These are phyloP conservation scores for Schwanniomyces polymorphus DNA, from an alignment of 805 yeast species.

Conservation along the genomic window DNA sequence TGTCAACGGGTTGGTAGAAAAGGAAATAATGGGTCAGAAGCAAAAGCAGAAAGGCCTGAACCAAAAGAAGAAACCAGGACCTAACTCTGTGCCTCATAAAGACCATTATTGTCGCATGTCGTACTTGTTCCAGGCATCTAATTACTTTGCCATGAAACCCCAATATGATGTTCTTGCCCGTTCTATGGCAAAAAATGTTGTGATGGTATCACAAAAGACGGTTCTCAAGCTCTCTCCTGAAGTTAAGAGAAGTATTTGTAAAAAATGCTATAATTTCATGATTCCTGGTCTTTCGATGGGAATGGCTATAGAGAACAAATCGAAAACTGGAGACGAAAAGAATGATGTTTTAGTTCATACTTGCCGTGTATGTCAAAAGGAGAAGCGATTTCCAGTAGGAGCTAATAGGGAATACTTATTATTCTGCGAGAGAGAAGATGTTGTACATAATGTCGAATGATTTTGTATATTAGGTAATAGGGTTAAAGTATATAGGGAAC, in stretches of 20 bases:
- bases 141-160: conserved; percentile 29
- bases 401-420: conserved; percentile 46
- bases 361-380: conserved; percentile 54
- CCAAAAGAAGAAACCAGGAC: conserved; percentile 18
- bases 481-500: conserved; percentile 1
- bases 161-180: conserved; percentile 50
- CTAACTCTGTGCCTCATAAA: conserved; percentile 46
- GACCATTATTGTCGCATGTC: conserved; percentile 64
- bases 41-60: conserved; percentile 6
- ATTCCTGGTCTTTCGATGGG: conserved; percentile 48
- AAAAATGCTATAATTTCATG: conserved; percentile 55
- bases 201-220: conserved; percentile 63
- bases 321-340: conserved; percentile 25
- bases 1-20: too few relatives aligned
- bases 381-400: conserved; percentile 66
- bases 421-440: conserved; percentile 44
- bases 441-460: conserved; percentile 1
- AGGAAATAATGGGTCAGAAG: background rate
- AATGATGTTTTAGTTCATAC: conserved; percentile 49
- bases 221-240: conserved; percentile 64
- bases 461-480: conserved; percentile 3
- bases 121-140: conserved; percentile 58
- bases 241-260: conserved; percentile 70
- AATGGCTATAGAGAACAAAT: conserved; percentile 41
- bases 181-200: conserved; percentile 53